A percentile compares a stretch with the other conserved stretches of the same genome.
Conservation (phyloP, 495 filamentous ascomycete genomes). For the Aspergillus hancockii region DNA sequence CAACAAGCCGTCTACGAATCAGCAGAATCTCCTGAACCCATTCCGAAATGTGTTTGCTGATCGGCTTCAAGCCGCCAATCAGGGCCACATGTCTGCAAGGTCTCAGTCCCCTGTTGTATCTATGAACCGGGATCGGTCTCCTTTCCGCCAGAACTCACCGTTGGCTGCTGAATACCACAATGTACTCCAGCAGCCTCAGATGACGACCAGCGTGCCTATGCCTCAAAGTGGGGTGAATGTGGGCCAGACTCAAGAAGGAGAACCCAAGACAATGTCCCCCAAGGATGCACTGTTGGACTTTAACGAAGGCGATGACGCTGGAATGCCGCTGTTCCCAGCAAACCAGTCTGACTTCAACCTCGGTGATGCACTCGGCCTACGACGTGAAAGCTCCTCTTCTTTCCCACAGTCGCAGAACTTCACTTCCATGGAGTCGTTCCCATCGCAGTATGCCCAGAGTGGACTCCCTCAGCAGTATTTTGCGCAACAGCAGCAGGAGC, state of each 20-base stretch:
- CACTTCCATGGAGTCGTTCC: slow-evolving; percentile 43
- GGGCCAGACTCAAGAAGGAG: slow-evolving; percentile 20
- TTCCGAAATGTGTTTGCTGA: slow-evolving; percentile 69
- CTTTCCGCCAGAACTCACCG: slow-evolving; percentile 78
- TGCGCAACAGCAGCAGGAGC: slow-evolving; percentile 60
- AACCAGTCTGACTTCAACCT: slow-evolving; percentile 44
- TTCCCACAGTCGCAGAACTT: slow-evolving; percentile 45
- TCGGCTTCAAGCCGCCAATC: slow-evolving; percentile 76
- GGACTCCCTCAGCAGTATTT: slow-evolving; percentile 30
- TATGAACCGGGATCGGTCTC: slow-evolving; percentile 71
- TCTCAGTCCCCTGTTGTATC: slow-evolving; percentile 55
- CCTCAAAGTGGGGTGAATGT: slow-evolving; percentile 34
- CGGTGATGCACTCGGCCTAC: slow-evolving; percentile 40
- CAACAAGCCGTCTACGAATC: slow-evolving; percentile 36
- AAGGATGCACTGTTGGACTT: slow-evolving; percentile 92
- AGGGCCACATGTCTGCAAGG: slow-evolving; percentile 64
- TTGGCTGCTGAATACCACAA: slow-evolving; percentile 46
- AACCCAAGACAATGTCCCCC: slow-evolving; percentile 89
- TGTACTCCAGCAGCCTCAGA: slow-evolving; percentile 32
- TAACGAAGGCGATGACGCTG: slow-evolving; percentile 66
- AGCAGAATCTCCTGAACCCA: slow-evolving; percentile 49
- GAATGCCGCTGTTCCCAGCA: slow-evolving; percentile 68
- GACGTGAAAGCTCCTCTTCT: slow-evolving; percentile 47
- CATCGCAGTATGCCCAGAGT: slow-evolving; percentile 35
- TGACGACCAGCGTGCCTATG: slow-evolving; percentile 47